A percentile compares a stretch with the other conserved stretches of the same genome.
Evolutionary conservation across 2,329 filamentous ascomycete genomes (phyloP).

Genomic region (Aspergillus hortae): DNA sequence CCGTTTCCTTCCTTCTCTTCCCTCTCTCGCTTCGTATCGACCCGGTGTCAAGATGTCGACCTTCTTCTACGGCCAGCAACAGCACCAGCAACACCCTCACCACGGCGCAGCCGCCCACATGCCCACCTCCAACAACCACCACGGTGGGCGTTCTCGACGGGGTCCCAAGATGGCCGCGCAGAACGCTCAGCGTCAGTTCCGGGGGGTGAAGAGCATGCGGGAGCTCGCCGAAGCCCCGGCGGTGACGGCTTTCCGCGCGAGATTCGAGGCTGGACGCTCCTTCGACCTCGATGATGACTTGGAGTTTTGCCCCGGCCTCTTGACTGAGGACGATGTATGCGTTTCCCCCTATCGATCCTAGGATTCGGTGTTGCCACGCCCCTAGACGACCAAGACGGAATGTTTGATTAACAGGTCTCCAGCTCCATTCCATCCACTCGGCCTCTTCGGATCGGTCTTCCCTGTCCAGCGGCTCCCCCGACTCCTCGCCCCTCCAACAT

Average conservation of each 20-base stretch:
- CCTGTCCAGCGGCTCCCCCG: slow-evolving; percentile 88
- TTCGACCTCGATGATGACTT: slow-evolving; percentile 96
- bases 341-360: not conserved
- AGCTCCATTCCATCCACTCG: slow-evolving; percentile 90
- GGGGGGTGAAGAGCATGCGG: slow-evolving; percentile 79
- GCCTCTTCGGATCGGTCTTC: slow-evolving; percentile 89
- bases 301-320: slow-evolving; percentile 87
- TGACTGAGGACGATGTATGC: slow-evolving; percentile 88
- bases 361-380: too few relatives aligned
- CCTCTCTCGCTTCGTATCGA: slow-evolving; percentile 13
- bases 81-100: slow-evolving; percentile 40
- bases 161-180: slow-evolving; percentile 77
- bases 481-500: slow-evolving; percentile 85
- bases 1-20: slow-evolving; percentile 9
- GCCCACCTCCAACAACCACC: slow-evolving; percentile 66
- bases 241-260: slow-evolving; percentile 73
- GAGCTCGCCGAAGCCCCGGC: slow-evolving; percentile 76
- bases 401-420: slow-evolving; percentile 17
- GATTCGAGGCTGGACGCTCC: slow-evolving; percentile 86
- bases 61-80: slow-evolving; percentile 46
- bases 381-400: not conserved
- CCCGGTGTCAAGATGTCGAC: slow-evolving; percentile 40
- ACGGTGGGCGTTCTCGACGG: slow-evolving; percentile 79
- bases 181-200: slow-evolving; percentile 81
- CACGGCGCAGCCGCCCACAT: slow-evolving; percentile 52